phyloP scores from a whole-genome alignment of 1,139 yeast genomes.

The Sugiyamaella neomexicana region DNA sequence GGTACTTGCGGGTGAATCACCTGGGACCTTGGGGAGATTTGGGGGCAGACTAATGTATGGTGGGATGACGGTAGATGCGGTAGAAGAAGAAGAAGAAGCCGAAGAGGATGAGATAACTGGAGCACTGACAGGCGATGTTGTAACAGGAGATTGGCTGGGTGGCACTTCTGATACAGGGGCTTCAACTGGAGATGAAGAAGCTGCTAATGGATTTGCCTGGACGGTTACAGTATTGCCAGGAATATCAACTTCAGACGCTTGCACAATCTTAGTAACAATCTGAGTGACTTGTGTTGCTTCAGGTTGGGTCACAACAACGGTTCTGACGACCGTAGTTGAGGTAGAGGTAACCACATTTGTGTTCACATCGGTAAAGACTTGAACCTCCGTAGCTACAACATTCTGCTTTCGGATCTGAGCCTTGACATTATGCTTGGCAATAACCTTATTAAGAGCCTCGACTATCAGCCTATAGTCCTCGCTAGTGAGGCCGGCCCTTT shows the following conservation, averaged over 20 bases:
- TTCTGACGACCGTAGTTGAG: conserved; percentile 8
- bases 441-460: not conserved
- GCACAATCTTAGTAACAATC: conserved; percentile 7
- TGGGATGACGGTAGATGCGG: conserved; percentile 11
- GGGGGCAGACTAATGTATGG: conserved; percentile 3
- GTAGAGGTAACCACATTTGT: conserved; percentile 3
- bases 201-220: not conserved
- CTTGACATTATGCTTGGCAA: not conserved
- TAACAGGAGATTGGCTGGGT: not conserved
- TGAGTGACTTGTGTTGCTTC: conserved; percentile 3
- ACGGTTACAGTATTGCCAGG: conserved; percentile 4
- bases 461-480: not conserved
- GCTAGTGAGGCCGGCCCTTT: not conserved
- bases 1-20: conserved; percentile 4
- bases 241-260: conserved; percentile 7
- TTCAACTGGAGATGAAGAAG: not conserved
- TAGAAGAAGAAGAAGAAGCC: not conserved
- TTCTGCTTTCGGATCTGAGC: not conserved
- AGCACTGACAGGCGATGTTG: too few species aligned
- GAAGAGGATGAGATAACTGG: conserved; percentile 2
- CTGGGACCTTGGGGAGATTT: conserved; percentile 12
- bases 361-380: not conserved
- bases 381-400: not conserved
- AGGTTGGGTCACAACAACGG: conserved; percentile 12
- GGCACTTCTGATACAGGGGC: not conserved